Conservation (phyloP, 2,329 filamentous ascomycete species). For the Microsporum ferrugineum region DNA sequence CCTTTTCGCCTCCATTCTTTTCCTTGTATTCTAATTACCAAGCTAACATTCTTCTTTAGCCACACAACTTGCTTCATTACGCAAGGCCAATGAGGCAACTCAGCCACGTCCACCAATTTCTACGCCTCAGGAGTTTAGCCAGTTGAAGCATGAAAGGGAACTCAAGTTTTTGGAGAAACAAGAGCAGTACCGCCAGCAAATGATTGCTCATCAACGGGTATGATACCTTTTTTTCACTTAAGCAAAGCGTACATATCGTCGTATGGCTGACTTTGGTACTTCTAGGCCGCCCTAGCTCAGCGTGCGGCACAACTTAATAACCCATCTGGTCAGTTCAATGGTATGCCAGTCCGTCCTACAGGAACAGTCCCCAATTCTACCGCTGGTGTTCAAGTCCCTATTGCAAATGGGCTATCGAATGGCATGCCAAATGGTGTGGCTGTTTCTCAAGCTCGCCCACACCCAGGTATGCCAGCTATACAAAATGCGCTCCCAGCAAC, state of each 20-base stretch:
- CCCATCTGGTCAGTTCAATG: conserved; percentile 1
- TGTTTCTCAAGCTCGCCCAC: conserved; percentile 28
- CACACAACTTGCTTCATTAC: conserved; percentile 61
- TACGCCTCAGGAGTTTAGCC: conserved; percentile 83
- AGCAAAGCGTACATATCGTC: not conserved
- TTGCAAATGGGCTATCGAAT: conserved; percentile 12
- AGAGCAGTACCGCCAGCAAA: conserved; percentile 52
- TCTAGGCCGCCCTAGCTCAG: conserved; percentile 33
- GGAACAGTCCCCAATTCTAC: not conserved
- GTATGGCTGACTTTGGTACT: not conserved
- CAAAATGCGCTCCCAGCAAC: conserved; percentile 33
- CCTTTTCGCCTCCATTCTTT: not conserved
- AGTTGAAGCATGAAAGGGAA: conserved; percentile 78
- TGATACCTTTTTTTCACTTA: not conserved
- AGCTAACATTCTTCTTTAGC: conserved; percentile 28
- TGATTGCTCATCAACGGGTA: conserved; percentile 46
- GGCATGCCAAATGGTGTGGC: conserved; percentile 21
- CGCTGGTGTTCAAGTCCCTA: not conserved
- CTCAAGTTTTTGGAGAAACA: conserved; percentile 50
- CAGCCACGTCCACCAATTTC: conserved; percentile 50
- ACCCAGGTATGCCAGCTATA: conserved; percentile 32
- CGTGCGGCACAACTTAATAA: conserved; percentile 29
- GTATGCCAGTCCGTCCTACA: not conserved
- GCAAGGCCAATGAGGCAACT: conserved; percentile 64
- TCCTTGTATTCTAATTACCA: not conserved